Evolutionary conservation across 1,139 yeast genomes (phyloP).

Genomic region (Suhomyces anneliseae): DNA sequence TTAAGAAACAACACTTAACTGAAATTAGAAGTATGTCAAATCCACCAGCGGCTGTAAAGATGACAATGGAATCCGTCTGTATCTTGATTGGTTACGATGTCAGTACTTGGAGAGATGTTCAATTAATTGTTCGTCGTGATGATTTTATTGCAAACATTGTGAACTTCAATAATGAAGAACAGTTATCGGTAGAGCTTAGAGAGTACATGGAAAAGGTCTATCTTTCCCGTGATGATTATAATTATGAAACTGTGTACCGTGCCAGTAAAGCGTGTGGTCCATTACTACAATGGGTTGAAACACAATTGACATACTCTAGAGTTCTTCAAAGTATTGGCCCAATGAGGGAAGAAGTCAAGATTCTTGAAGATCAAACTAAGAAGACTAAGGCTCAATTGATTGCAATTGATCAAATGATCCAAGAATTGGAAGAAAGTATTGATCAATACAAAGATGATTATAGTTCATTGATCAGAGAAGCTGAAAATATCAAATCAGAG

Average conservation of each 20-base stretch:
- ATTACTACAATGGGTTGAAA: constrained; percentile 81
- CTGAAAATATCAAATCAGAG: constrained; percentile 72
- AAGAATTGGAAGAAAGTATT: constrained; percentile 69
- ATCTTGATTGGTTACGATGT: constrained; percentile 73
- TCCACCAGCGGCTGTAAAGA: constrained; percentile 87
- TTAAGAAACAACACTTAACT: constrained; percentile 87
- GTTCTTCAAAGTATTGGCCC: constrained; percentile 78
- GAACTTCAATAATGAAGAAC: constrained; percentile 62
- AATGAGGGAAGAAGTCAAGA: constrained; percentile 61
- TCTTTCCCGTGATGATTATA: constrained; percentile 63
- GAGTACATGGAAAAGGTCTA: constrained; percentile 59
- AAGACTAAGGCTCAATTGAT: constrained; percentile 67
- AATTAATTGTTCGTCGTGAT: constrained; percentile 74
- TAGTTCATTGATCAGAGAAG: constrained; percentile 71
- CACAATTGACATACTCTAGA: constrained; percentile 72
- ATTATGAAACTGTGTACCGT: constrained; percentile 72
- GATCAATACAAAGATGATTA: constrained; percentile 67
- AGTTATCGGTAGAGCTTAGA: constrained; percentile 55
- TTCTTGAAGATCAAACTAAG: constrained; percentile 58
- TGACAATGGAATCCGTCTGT: constrained; percentile 89
- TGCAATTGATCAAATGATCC: constrained; percentile 81
- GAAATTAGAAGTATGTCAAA: constrained; percentile 87
- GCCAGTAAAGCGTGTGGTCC: constrained; percentile 98
- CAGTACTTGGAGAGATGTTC: constrained; percentile 79
- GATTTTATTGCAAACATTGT: constrained; percentile 87